A percentile compares a stretch with the other conserved stretches of the same genome.
Conservation (phyloP, 352 stramenopile genomes). For the Phytopythium vexans region DNA sequence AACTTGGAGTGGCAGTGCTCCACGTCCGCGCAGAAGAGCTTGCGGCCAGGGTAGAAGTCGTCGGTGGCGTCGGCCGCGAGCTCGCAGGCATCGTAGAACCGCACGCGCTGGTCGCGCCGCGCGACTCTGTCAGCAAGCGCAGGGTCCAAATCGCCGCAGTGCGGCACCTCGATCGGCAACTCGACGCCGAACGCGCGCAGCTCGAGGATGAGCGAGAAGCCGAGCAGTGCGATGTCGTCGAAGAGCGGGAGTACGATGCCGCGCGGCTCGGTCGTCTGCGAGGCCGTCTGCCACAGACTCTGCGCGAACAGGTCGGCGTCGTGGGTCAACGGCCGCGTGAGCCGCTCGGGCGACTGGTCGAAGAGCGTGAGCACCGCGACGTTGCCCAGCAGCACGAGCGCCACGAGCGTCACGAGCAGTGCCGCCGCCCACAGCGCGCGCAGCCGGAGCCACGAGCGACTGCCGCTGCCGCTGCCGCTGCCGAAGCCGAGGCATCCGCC, state of each 20-base stretch:
- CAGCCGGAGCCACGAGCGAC: no score
- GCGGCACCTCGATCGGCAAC: constrained; percentile 53
- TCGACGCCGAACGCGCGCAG: constrained; percentile 40
- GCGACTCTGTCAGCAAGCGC: constrained; percentile 24
- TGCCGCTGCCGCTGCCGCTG: no score
- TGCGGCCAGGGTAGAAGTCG: constrained; percentile 17
- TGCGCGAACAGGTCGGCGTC: constrained; percentile 13
- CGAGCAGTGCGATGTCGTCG: constrained; percentile 40
- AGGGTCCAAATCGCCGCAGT: constrained; percentile 58
- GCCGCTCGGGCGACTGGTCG: background rate
- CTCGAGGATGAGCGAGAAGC: constrained; percentile 58
- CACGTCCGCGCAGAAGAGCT: constrained; percentile 50
- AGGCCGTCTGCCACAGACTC: constrained; percentile 21
- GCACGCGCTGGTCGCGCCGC: constrained; percentile 27
- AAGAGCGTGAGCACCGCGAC: background rate
- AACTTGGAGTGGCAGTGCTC: constrained; percentile 39
- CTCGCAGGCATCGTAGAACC: constrained; percentile 60
- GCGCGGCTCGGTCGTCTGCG: constrained; percentile 24
- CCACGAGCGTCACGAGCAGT: no score
- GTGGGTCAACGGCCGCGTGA: background rate
- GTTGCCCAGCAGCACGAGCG: background rate
- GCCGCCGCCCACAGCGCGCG: no score
- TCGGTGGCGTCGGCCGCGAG: constrained; percentile 23
- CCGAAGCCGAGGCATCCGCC: no score
- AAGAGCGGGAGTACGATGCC: constrained; percentile 62